These are phyloP conservation scores for Sugiyamaella sp. DNA, from an alignment of 1,139 yeast genomes.

Conservation along the genomic window DNA sequence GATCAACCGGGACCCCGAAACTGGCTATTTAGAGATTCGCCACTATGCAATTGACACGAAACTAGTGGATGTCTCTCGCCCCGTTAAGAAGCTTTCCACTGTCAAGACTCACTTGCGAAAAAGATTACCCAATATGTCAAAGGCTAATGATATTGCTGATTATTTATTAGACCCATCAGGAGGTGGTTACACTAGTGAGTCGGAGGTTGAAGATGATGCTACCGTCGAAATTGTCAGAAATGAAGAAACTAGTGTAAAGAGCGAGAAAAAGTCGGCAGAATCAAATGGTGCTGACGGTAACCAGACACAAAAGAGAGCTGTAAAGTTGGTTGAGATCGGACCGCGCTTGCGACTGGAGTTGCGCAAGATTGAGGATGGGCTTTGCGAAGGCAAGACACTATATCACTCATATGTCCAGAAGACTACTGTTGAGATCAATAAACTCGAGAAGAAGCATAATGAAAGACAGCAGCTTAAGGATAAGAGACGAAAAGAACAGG, in stretches of 20 bases:
- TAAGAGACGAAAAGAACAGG: constrained; percentile 76
- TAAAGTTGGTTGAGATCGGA: constrained; percentile 89
- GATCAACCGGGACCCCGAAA: constrained; percentile 70
- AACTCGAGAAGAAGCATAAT: constrained; percentile 69
- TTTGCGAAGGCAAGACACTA: constrained; percentile 82
- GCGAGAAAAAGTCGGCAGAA: constrained; percentile 16
- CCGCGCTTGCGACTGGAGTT: constrained; percentile 81
- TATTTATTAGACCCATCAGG: constrained; percentile 81
- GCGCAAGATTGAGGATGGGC: constrained; percentile 89
- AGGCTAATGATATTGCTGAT: constrained; percentile 77
- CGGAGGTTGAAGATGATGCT: constrained; percentile 88
- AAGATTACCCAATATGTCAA: constrained; percentile 71
- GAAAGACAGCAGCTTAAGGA: constrained; percentile 63
- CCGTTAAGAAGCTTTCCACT: constrained; percentile 73
- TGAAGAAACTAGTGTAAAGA: constrained; percentile 25
- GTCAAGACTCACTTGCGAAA: constrained; percentile 54
- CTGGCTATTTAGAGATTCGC: constrained; percentile 78
- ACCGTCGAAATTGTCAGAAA: constrained; percentile 70
- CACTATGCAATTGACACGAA: constrained; percentile 91
- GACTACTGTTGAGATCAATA: constrained; percentile 59
- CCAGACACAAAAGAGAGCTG: constrained; percentile 73
- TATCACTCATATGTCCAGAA: constrained; percentile 75
- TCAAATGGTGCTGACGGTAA: constrained; percentile 25
- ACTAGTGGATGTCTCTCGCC: constrained; percentile 79
- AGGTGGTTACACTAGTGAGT: constrained; percentile 81